A percentile compares a stretch with the other conserved stretches of the same genome.
phyloP scores from a whole-genome alignment of 2,329 filamentous ascomycete genomes.

The Aspergillus pseudoglaucus region DNA sequence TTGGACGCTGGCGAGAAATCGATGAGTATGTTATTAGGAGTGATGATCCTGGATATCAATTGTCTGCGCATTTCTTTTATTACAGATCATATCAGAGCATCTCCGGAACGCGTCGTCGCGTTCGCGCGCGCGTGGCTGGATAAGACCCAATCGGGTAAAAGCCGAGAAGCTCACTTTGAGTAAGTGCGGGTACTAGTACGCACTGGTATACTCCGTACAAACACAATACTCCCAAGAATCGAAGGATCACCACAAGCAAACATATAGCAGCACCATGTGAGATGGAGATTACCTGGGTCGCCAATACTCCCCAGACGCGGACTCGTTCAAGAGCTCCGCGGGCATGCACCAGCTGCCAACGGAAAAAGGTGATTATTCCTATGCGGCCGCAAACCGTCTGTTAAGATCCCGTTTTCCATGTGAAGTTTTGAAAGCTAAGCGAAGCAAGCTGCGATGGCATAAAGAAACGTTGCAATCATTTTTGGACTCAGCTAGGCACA shows the following conservation, averaged over 20 bases:
- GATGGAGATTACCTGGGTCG: conserved; percentile 32
- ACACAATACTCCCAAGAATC: no score
- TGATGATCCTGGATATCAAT: background rate
- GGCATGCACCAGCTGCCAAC: conserved; percentile 27
- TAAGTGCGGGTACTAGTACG: background rate
- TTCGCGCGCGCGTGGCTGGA: background rate
- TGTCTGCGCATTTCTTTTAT: background rate
- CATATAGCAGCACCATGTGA: background rate
- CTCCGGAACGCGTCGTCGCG: background rate
- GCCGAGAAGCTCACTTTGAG: background rate
- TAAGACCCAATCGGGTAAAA: background rate
- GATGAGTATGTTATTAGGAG: background rate
- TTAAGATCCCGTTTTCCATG: no score
- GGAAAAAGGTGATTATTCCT: conserved; percentile 21
- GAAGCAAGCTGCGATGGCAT: background rate
- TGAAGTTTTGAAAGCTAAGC: background rate
- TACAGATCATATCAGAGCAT: background rate
- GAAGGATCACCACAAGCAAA: background rate
- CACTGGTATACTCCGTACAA: no score
- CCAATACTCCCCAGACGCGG: conserved; percentile 28
- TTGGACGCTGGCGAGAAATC: background rate
- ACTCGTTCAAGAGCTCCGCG: conserved; percentile 23
- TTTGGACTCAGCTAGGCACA: conserved; percentile 8
- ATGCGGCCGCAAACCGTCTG: no score
- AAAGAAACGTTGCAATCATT: conserved; percentile 30